These are phyloP conservation scores for Elaeis guineensis DNA, from an alignment of 176 grass and related monocot species.

Conservation along the genomic window DNA sequence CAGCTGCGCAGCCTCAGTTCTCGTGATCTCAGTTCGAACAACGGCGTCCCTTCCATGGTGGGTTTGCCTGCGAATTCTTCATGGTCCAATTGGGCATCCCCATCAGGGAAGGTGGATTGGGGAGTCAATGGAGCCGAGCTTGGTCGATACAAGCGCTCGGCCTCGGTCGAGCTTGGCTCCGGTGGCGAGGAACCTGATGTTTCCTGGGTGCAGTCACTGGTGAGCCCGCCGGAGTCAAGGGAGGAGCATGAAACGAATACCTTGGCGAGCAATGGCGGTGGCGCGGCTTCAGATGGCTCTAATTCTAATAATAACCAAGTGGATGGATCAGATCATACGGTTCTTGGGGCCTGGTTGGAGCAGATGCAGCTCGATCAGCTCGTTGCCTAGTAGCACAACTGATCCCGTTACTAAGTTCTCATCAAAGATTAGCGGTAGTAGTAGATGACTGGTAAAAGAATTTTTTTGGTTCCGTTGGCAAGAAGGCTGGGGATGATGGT, in stretches of 20 bases:
- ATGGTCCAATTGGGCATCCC: constrained; percentile 53
- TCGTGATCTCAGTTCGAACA: constrained; percentile 11
- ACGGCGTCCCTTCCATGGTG: constrained; percentile 15
- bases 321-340: constrained; percentile 44
- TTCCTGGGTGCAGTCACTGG: constrained; percentile 64
- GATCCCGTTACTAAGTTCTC: not conserved
- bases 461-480: too few relatives aligned
- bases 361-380: constrained; percentile 63
- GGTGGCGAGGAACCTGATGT: constrained; percentile 60
- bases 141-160: not conserved
- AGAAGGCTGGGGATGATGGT: too few relatives aligned
- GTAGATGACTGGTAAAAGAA: too few relatives aligned
- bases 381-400: constrained; percentile 2
- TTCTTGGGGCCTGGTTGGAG: constrained; percentile 69
- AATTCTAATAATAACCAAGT: constrained; percentile 20
- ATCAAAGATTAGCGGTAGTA: too few relatives aligned
- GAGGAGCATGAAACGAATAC: constrained; percentile 23
- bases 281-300: constrained; percentile 4
- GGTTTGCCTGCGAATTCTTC: constrained; percentile 40
- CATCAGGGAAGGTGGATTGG: constrained; percentile 58
- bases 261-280: constrained; percentile 19
- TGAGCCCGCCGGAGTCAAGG: constrained; percentile 15
- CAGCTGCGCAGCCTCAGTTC: constrained; percentile 22
- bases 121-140: constrained; percentile 38
- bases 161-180: constrained; percentile 3